These are phyloP conservation scores for Fraxinus pennsylvanica DNA, from an alignment of 257 asterid species.

Conservation along the genomic window DNA sequence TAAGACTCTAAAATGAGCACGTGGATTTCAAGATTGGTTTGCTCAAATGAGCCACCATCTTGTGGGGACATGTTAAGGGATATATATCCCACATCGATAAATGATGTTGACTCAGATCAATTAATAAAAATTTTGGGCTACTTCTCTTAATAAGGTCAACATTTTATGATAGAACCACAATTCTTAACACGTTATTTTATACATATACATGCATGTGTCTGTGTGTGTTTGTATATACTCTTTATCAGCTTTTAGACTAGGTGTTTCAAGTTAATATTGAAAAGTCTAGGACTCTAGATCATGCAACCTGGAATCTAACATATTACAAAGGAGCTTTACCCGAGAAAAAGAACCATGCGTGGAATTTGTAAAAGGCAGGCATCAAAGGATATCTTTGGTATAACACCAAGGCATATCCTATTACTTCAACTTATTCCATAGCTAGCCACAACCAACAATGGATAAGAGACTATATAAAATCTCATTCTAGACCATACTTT, in stretches of 20 bases:
- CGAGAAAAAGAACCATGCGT: not conserved
- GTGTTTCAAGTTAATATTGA: not conserved
- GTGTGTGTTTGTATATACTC: no score
- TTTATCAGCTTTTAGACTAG: not conserved
- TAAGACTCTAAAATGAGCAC: no score
- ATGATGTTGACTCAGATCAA: no score
- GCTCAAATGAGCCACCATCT: no score
- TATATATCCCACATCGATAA: no score
- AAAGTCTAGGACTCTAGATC: slow-evolving; percentile 17
- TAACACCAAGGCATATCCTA: slow-evolving; percentile 29
- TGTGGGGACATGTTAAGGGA: no score
- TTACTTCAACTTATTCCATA: slow-evolving; percentile 21
- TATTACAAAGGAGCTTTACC: not conserved
- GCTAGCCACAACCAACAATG: not conserved
- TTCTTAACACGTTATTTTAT: no score
- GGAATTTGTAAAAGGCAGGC: slow-evolving; percentile 14
- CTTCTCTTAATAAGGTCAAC: no score
- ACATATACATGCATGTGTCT: no score
- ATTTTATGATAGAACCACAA: no score
- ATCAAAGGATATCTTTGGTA: slow-evolving; percentile 37
- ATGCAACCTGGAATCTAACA: slow-evolving; percentile 12
- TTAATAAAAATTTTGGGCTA: no score
- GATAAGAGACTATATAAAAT: not conserved
- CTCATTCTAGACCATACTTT: not conserved
- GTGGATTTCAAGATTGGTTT: no score